Evolutionary conservation across 331 rosid species (phyloP).

Genomic region (Dryas integrifolia): DNA sequence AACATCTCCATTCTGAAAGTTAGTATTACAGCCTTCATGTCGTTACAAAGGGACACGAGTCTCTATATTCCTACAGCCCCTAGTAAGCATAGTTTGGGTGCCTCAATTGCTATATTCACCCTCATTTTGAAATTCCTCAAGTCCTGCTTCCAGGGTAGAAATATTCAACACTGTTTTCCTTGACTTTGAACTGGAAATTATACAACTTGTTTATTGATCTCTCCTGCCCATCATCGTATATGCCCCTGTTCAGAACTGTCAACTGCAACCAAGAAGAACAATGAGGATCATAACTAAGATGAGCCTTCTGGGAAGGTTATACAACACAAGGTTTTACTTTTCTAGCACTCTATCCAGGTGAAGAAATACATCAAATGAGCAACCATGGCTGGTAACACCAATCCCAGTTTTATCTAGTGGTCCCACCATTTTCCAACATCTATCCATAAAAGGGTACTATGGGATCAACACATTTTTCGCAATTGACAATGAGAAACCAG

Average conservation of each 20-base stretch:
- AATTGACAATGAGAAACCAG: background rate
- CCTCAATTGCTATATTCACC: background rate
- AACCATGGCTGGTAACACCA: background rate
- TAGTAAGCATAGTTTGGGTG: too few species aligned
- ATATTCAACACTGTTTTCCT: conserved; percentile 66
- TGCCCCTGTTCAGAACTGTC: conserved; percentile 58
- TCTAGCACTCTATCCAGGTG: background rate
- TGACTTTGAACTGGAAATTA: conserved; percentile 73
- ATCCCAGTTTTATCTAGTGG: background rate
- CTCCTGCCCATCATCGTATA: conserved; percentile 37
- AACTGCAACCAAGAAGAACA: conserved; percentile 48
- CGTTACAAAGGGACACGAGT: background rate
- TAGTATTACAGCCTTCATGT: background rate
- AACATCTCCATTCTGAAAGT: background rate
- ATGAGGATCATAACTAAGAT: conserved; percentile 4
- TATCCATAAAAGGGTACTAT: background rate
- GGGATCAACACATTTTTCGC: background rate
- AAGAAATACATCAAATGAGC: background rate
- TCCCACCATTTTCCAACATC: background rate
- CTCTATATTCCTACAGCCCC: background rate
- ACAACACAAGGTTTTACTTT: background rate
- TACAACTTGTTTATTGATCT: conserved; percentile 38
- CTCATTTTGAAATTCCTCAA: conserved; percentile 12
- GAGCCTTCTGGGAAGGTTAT: background rate
- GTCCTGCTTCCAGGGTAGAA: conserved; percentile 79